Percentiles rank a stretch among this genome's conserved stretches.
phyloP scores from a whole-genome alignment of 2,329 filamentous ascomycete genomes.

The Aspergillus sp. region DNA sequence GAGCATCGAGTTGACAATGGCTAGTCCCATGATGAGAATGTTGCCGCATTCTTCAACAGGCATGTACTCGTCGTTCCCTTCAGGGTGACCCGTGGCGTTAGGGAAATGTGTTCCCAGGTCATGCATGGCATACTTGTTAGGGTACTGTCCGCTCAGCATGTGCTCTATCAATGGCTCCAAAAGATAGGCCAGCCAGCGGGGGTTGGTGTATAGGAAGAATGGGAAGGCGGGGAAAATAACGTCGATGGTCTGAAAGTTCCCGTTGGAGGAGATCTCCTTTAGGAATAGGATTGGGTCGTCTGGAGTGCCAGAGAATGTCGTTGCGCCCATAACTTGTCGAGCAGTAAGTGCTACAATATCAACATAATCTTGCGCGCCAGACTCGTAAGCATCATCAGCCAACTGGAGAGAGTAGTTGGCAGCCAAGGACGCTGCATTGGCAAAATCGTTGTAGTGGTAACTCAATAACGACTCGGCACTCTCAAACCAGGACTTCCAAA shows the following conservation, averaged over 20 bases:
- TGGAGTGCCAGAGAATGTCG: slow-evolving; percentile 69
- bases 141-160: slow-evolving; percentile 78
- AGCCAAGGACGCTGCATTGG: slow-evolving; percentile 62
- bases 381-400: slow-evolving; percentile 68
- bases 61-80: slow-evolving; percentile 57
- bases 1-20: slow-evolving; percentile 71
- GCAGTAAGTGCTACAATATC: slow-evolving; percentile 77
- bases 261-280: slow-evolving; percentile 83
- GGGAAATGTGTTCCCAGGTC: slow-evolving; percentile 56
- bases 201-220: slow-evolving; percentile 84
- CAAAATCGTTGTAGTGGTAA: slow-evolving; percentile 76
- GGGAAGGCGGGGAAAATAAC: slow-evolving; percentile 85
- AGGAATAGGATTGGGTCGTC: slow-evolving; percentile 73
- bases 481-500: slow-evolving; percentile 76
- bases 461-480: slow-evolving; percentile 63
- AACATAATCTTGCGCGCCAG: slow-evolving; percentile 72
- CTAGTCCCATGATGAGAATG: slow-evolving; percentile 80
- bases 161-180: slow-evolving; percentile 80
- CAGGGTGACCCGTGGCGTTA: slow-evolving; percentile 55
- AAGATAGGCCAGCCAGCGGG: slow-evolving; percentile 75
- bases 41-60: slow-evolving; percentile 63
- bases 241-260: slow-evolving; percentile 82
- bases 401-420: slow-evolving; percentile 73
- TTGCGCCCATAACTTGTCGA: slow-evolving; percentile 77
- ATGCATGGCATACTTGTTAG: slow-evolving; percentile 62